These are phyloP conservation scores for Dipteronia sinensis DNA, from an alignment of 345 rosid species.

Conservation along the genomic window DNA sequence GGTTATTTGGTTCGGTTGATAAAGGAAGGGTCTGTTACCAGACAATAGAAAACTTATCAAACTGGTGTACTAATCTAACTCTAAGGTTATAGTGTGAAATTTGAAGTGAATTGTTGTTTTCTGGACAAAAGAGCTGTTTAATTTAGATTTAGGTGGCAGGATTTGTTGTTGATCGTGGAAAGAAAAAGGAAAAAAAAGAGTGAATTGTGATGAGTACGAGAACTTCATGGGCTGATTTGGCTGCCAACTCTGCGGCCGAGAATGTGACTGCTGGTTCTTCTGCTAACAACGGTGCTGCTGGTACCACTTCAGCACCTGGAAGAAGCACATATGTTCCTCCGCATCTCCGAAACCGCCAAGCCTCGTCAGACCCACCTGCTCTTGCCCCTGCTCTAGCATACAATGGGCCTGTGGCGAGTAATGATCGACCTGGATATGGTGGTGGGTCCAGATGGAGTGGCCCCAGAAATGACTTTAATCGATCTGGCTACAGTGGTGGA, in stretches of 20 bases:
- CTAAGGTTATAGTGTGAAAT: constrained; percentile 15
- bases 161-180: constrained; percentile 8
- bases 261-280: constrained; percentile 51
- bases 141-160: background rate
- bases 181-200: constrained; percentile 17
- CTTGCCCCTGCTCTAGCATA: constrained; percentile 46
- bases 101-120: constrained; percentile 19
- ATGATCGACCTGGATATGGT: constrained; percentile 49
- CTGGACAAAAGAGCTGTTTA: background rate
- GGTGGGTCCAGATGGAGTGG: constrained; percentile 65
- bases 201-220: constrained; percentile 55
- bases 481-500: constrained; percentile 43
- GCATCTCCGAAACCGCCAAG: constrained; percentile 69
- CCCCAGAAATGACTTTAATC: constrained; percentile 44
- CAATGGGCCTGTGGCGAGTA: constrained; percentile 41
- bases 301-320: constrained; percentile 37
- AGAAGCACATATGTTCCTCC: constrained; percentile 81
- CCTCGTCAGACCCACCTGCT: constrained; percentile 54
- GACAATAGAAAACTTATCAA: background rate
- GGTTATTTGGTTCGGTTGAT: constrained; percentile 20
- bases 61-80: background rate
- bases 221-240: constrained; percentile 96
- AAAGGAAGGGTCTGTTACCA: background rate
- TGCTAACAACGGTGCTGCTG: constrained; percentile 41
- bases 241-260: constrained; percentile 84